Evolutionary conservation across 176 grass and related monocot species (phyloP), one percentile per base, ranked within the genome.

Genomic region (Areca catechu): DNA sequence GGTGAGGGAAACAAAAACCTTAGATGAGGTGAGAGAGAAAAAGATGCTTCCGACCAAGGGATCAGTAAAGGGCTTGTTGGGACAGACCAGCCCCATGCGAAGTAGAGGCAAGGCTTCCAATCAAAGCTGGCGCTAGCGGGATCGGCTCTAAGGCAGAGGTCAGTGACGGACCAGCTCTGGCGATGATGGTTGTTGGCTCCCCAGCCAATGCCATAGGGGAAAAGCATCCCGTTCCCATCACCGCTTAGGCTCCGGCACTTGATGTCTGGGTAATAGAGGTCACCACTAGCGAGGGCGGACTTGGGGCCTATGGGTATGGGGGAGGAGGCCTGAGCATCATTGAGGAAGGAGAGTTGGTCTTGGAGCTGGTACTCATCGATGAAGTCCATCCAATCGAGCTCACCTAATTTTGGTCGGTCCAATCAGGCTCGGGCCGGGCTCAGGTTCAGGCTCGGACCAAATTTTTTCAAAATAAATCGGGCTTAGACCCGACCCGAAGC

Each of bases 71-170:
- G n/a, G n/a, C n/a, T n/a, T n/a, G n/a, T n/a, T n/a, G n/a, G n/a
- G n/a, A n/a, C n/a, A n/a, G n/a, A n/a, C n/a, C n/a, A 96, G 2
- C 91, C 91, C 30, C 91, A 76, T 0, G 91, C 80, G 48, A 81
- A 96, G 71, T 96, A 90, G 19, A 90, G 86, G 65, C 91, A 96
- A 4, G 86, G 86, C 71, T 87, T 86, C 83, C 83, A 87, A 4
- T 80, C 91, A 34, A 90, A 63, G 0, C 71, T 68, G 4, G 57
- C 76, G 0, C 56, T 37, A 10, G 50, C 9, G 10, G 34, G 34
- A 0, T 43, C 69, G 0, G 78, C 86, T 0, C 79, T 66, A 29
- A 95, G 73, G 83, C 77, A 81, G 68, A 74, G 56, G 62, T 96
- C 91, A 61, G 69, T 80, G 24, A 85, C 79, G 1, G 83, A 90